Base-by-base conservation (phyloP, 2,329 filamentous ascomycete genomes). In the Neoarthrinium moseri region DNA sequence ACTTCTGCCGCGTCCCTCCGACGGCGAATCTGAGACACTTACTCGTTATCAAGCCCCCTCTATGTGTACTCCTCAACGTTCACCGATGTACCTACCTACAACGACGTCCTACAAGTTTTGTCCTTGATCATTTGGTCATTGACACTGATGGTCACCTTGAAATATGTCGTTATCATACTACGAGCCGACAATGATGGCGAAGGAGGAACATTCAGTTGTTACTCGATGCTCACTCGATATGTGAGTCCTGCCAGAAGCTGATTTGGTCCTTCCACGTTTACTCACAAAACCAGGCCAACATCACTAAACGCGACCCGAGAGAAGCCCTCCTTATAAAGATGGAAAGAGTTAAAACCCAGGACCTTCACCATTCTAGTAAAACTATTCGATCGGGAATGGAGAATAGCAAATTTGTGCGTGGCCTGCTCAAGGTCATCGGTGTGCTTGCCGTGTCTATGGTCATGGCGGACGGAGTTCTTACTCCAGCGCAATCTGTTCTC, bases 1-100 rank as follows among this genome's bases (percentile, higher is more conserved):
- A 18, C 39, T 44, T 10, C 15, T 29, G 11, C 20, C 26, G n/a
- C 8, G 8, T 29, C 26, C 5, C 11, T 11, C 27, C 13, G 15
- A 13, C 15, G 26, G 15, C 24, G 5, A 41, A n/a, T n/a, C 17
- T 29, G n/a, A 2, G 6, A n/a, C 6, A 32, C 30, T 32, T 17
- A 33, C 20, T 33, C 12, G 23, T n/a, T 4, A 8, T 77, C 70
- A 1, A 81, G 75, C 49, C 83, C 83, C n/a, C 77, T 88, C 15
- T 88, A 88, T 56, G 84, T 87, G 15, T 87, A 71, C 62, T 86
- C 83, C 15, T 83, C 80, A n/a, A 86, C 81, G 1, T 88, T 88
- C 56, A 69, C 73, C 21, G 64, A 68, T 3, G 65, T 74, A 13
- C 83, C 83, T 0, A 70, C 66, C 6, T 75, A 77, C 53, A 70